Evolutionary conservation across 352 stramenopile species (phyloP).

Genomic region (Phytophthora pini): DNA sequence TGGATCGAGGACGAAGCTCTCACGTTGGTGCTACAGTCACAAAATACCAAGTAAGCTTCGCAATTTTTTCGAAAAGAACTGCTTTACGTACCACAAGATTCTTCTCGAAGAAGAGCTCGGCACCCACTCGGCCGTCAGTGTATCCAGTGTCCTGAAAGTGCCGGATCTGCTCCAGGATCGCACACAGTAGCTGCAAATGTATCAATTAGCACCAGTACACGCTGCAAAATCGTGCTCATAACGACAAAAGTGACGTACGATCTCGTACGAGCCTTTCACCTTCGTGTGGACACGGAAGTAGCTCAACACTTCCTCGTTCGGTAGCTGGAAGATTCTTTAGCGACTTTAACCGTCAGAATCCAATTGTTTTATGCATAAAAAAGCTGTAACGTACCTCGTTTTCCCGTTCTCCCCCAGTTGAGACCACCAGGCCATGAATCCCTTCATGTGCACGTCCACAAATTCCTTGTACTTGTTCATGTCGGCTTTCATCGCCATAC

Average conservation of each 20-base stretch:
- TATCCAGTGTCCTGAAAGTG: slow-evolving; percentile 93
- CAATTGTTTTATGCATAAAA: background rate
- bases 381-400: slow-evolving; percentile 37
- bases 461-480: slow-evolving; percentile 75
- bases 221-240: background rate
- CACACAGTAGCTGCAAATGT: slow-evolving; percentile 62
- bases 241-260: slow-evolving; percentile 49
- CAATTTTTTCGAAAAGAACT: background rate
- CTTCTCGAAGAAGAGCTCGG: slow-evolving; percentile 79
- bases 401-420: slow-evolving; percentile 53
- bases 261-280: slow-evolving; percentile 92
- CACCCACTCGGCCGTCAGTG: slow-evolving; percentile 79
- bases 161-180: slow-evolving; percentile 92
- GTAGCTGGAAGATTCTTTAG: slow-evolving; percentile 84
- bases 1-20: slow-evolving; percentile 57
- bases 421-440: slow-evolving; percentile 66
- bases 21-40: slow-evolving; percentile 45
- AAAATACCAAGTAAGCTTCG: background rate
- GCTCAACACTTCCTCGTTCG: slow-evolving; percentile 84
- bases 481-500: slow-evolving; percentile 83
- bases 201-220: background rate
- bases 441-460: slow-evolving; percentile 70
- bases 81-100: slow-evolving; percentile 45
- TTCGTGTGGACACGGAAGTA: slow-evolving; percentile 85
- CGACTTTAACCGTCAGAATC: slow-evolving; percentile 1